Percentiles rank a stretch among this genome's conserved stretches.
phyloP scores from a whole-genome alignment of 805 yeast genomes.

The Maudiozyma barnettii region DNA sequence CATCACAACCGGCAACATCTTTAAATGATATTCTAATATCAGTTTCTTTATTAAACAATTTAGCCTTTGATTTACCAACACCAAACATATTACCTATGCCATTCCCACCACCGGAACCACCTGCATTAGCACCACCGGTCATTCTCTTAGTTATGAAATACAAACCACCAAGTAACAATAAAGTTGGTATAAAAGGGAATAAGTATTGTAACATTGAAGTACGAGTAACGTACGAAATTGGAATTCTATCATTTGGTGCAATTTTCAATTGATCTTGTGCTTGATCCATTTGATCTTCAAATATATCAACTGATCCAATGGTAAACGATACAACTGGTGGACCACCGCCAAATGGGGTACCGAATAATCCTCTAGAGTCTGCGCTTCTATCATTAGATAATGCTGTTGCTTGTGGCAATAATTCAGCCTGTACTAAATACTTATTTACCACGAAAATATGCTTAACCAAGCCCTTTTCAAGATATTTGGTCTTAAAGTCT shows the following conservation, averaged over 20 bases:
- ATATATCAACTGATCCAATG: constrained; percentile 77
- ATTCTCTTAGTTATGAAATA: constrained; percentile 36
- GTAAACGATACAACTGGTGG: constrained; percentile 57
- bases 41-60: constrained; percentile 71
- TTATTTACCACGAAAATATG: constrained; percentile 66
- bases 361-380: neutral
- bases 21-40: constrained; percentile 74
- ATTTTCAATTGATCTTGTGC: constrained; percentile 63
- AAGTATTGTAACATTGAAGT: constrained; percentile 54
- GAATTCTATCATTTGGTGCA: constrained; percentile 61
- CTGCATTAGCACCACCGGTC: constrained; percentile 23
- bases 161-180: constrained; percentile 69
- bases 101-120: constrained; percentile 44
- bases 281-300: constrained; percentile 72
- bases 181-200: constrained; percentile 71
- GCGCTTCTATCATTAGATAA: constrained; percentile 3
- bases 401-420: constrained; percentile 33
- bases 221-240: constrained; percentile 64
- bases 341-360: neutral
- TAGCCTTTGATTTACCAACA: constrained; percentile 71
- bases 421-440: constrained; percentile 59
- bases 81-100: constrained; percentile 43
- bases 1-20: constrained; percentile 93
- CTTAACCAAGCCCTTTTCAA: constrained; percentile 71
- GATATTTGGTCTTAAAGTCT: constrained; percentile 71